A percentile compares a stretch with the other conserved stretches of the same genome.
Evolutionary conservation across 192 early-diverging fungal species (phyloP).

Genomic region (Thamnidium elegans): DNA sequence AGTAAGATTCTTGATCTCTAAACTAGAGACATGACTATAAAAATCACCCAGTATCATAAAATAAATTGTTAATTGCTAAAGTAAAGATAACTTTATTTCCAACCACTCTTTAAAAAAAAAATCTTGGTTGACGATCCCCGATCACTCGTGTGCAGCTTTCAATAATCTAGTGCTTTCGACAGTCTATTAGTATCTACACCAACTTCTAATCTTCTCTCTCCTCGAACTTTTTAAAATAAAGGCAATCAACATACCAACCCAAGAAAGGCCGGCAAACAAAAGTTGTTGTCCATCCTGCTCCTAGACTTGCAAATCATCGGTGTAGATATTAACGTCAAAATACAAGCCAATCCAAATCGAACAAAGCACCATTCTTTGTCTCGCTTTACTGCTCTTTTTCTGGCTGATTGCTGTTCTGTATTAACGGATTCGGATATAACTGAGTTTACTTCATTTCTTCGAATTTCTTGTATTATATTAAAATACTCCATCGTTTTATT

Average conservation of each 20-base stretch:
- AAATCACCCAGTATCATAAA: too few relatives aligned
- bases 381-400: not conserved
- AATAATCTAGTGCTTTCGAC: too few relatives aligned
- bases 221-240: slow-evolving; percentile 38
- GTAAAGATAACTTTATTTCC: too few relatives aligned
- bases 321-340: slow-evolving; percentile 38
- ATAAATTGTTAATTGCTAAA: too few relatives aligned
- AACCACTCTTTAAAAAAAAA: too few relatives aligned
- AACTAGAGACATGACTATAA: too few relatives aligned
- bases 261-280: slow-evolving; percentile 37
- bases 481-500: not conserved
- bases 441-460: not conserved
- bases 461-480: not conserved
- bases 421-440: not conserved
- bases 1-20: too few relatives aligned
- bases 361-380: slow-evolving; percentile 35
- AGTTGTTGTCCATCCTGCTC: slow-evolving; percentile 41
- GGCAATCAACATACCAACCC: slow-evolving; percentile 28
- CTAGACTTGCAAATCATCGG: slow-evolving; percentile 41
- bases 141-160: too few relatives aligned
- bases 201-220: slow-evolving; percentile 29
- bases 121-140: too few relatives aligned
- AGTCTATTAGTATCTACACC: slow-evolving; percentile 8
- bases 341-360: slow-evolving; percentile 40
- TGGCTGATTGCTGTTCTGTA: not conserved